phyloP scores from a whole-genome alignment of 306 rosid genomes.

The Lathyrus sativus region DNA sequence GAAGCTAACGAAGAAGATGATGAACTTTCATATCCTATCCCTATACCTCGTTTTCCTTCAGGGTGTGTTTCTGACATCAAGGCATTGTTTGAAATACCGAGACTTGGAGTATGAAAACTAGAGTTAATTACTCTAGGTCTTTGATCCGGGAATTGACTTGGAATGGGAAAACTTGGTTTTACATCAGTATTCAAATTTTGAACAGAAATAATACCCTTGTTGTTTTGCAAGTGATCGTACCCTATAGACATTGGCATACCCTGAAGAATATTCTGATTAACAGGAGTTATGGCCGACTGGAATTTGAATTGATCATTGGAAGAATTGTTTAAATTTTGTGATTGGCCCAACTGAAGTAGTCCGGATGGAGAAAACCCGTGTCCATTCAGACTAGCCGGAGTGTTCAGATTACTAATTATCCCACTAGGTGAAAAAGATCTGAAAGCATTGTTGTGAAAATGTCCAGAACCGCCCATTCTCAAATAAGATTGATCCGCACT shows the following conservation, averaged over 20 bases:
- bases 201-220: conserved; percentile 39
- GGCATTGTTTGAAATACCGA: conserved; percentile 46
- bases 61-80: conserved; percentile 50
- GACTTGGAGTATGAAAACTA: conserved; percentile 44
- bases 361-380: conserved; percentile 71
- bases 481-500: conserved; percentile 74
- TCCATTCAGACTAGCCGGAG: conserved; percentile 63
- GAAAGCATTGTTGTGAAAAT: conserved; percentile 57
- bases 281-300: conserved; percentile 51
- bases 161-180: conserved; percentile 50
- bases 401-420: conserved; percentile 70
- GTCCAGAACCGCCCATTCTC: conserved; percentile 66
- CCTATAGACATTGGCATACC: conserved; percentile 58
- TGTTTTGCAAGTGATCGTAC: conserved; percentile 56
- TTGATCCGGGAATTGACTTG: conserved; percentile 54
- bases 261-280: conserved; percentile 57
- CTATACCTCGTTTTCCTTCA: conserved; percentile 48
- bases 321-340: conserved; percentile 51
- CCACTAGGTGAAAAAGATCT: conserved; percentile 71
- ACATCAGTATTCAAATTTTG: conserved; percentile 51
- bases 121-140: conserved; percentile 43
- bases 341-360: conserved; percentile 60
- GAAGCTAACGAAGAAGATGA: conserved; percentile 55
- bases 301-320: conserved; percentile 51
- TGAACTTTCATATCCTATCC: conserved; percentile 48